A percentile compares a stretch with the other conserved stretches of the same genome.
Conservation (phyloP, 768 basidiomycete genomes). For the Multifurca ochricompacta region DNA sequence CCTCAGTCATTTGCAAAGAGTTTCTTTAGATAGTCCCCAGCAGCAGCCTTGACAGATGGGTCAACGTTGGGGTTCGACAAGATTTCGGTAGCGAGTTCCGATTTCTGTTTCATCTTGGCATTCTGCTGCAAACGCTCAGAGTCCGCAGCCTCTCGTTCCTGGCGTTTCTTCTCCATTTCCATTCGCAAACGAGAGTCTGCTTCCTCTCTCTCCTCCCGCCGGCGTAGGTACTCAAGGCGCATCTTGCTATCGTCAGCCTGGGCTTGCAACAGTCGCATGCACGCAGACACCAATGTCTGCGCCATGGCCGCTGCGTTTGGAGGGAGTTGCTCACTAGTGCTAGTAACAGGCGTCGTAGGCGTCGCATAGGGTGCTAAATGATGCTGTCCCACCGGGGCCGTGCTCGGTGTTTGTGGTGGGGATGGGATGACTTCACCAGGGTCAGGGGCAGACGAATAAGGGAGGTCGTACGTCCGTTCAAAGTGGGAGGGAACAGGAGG, state of each 20-base stretch:
- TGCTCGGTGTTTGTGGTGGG: constrained; percentile 20
- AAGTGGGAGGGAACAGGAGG: constrained; percentile 17
- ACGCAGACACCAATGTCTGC: constrained; percentile 49
- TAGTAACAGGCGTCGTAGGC: constrained; percentile 11
- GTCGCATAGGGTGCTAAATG: constrained; percentile 5
- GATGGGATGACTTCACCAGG: constrained; percentile 19
- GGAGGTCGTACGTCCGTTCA: constrained; percentile 17
- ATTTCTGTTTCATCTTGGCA: constrained; percentile 50
- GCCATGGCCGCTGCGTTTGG: constrained; percentile 42
- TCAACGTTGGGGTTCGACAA: constrained; percentile 52
- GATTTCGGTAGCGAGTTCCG: constrained; percentile 60
- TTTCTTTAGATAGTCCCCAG: constrained; percentile 65
- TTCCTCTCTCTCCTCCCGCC: constrained; percentile 64
- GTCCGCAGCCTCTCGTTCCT: constrained; percentile 51
- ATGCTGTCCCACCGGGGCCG: constrained; percentile 14
- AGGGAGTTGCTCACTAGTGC: constrained; percentile 33
- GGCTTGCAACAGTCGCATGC: constrained; percentile 52
- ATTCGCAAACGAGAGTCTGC: constrained; percentile 43
- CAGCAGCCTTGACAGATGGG: constrained; percentile 53
- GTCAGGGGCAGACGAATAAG: constrained; percentile 14
- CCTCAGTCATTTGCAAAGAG: constrained; percentile 41
- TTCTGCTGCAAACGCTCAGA: constrained; percentile 46
- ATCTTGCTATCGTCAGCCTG: constrained; percentile 64
- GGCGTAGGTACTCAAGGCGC: constrained; percentile 60
- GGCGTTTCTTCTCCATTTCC: constrained; percentile 44